Base-by-base conservation (phyloP, 2,329 filamentous ascomycete species). In the Aspergillus flavus region DNA sequence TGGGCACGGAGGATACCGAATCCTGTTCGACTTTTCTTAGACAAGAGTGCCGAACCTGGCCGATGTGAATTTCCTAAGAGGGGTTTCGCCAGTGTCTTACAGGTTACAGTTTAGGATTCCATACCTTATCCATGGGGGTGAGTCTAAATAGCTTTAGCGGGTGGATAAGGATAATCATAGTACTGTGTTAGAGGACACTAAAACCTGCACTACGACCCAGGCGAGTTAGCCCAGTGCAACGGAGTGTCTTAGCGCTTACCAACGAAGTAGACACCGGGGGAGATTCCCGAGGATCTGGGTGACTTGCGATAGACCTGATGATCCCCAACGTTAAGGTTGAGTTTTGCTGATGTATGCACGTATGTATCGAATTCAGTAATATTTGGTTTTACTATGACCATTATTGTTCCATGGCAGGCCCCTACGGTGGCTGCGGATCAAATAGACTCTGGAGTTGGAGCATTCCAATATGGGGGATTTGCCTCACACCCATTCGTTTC, bases 291-390 rank as follows among this genome's bases (percentile, higher is more conserved):
- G 62, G 32, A 59, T 66, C 60, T 64, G 55, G 62, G 54, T 34
- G 59, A 58, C 56, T 50, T 21, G 28, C 52, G 61, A 59, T 60
- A 34, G 12, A 55, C 50, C 52, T 39, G 62, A 48, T 60, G 64
- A 63, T 65, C 64, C 61, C 45, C 30, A 59, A 63, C 57, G 45
- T 63, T 62, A 65, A 68, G 62, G 66, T 64, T 65, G 65, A 59
- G 62, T 36, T 61, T 61, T 11, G 52, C 41, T 53, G 34, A 48
- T 59, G 46, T 39, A 55, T 39, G 52, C 32, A 55, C 12, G 52
- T 55, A 39, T 36, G 32, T 39, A 39, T 55, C n/a, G 14, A 39
- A 11, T 26, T 23, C 26, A 55, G 6, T 41, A 55, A 7, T 36
- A 55, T 39, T 36, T 14, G n/a, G 50, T n/a, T 36, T 52, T 54